These are phyloP conservation scores for Aspergillus steynii DNA, from an alignment of 495 filamentous ascomycete genomes.

Conservation along the genomic window DNA sequence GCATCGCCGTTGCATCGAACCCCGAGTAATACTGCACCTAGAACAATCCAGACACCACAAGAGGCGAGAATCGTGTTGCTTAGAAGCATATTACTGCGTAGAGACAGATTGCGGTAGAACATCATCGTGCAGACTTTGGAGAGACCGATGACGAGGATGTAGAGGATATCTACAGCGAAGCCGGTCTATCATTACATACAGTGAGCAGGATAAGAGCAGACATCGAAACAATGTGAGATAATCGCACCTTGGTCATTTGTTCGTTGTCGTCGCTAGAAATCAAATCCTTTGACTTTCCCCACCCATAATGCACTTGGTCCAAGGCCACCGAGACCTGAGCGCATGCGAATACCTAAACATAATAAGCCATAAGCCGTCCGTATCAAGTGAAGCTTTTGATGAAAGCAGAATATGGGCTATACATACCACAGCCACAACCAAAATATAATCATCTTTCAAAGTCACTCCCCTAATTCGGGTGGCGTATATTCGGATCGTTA, in stretches of 20 bases:
- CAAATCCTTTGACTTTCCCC: constrained; percentile 14
- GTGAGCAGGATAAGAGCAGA: neutral
- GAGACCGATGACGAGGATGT: constrained; percentile 17
- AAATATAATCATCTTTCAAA: constrained; percentile 25
- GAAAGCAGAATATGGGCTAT: neutral
- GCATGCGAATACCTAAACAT: constrained; percentile 14
- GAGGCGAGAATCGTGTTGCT: neutral
- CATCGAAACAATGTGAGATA: neutral
- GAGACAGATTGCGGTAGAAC: constrained; percentile 14
- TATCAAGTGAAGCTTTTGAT: too few relatives aligned
- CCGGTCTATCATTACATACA: neutral
- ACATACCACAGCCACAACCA: constrained; percentile 26
- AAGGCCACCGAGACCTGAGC: constrained; percentile 14
- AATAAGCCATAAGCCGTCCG: too few relatives aligned
- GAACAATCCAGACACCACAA: neutral
- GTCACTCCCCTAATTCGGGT: constrained; percentile 14
- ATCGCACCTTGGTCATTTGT: neutral
- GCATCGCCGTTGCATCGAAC: neutral
- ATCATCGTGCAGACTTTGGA: constrained; percentile 20
- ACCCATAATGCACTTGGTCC: constrained; percentile 20
- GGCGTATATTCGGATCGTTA: constrained; percentile 23
- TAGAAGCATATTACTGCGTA: neutral
- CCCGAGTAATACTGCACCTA: neutral
- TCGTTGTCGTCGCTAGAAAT: constrained; percentile 1
- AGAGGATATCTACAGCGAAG: constrained; percentile 24